Conservation (phyloP, 352 stramenopile species). For the Stramenopiles sp. region DNA sequence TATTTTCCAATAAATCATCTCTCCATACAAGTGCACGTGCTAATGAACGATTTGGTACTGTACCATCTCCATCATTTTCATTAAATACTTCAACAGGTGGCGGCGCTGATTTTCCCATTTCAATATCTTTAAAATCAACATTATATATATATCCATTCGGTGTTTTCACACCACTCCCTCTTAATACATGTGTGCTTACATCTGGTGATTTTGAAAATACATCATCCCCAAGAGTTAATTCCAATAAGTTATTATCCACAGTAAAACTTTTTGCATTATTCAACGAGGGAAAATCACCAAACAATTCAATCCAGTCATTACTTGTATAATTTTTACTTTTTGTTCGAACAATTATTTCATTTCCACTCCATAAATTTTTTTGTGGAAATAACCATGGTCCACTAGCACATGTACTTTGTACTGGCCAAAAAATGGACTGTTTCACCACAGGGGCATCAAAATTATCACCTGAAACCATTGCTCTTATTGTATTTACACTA, state of each 20-base stretch:
- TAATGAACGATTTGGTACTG: not conserved
- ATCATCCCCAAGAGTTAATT: not conserved
- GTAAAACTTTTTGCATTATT: not conserved
- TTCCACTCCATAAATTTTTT: not conserved
- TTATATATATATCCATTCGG: not conserved
- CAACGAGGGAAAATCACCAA: not conserved
- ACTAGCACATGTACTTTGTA: not conserved
- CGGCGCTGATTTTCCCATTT: not conserved
- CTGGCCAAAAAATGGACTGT: not conserved
- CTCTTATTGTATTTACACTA: not conserved
- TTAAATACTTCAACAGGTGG: not conserved
- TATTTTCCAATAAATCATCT: not conserved
- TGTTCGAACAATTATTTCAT: not conserved
- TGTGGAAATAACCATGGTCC: not conserved
- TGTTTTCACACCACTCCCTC: not conserved
- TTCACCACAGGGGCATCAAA: not conserved
- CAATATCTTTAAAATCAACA: not conserved
- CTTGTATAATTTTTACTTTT: not conserved
- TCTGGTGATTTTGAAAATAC: not conserved
- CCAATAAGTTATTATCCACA: not conserved
- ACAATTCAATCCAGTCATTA: not conserved
- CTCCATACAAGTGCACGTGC: not conserved
- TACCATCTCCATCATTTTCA: not conserved
- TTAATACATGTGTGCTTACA: not conserved
- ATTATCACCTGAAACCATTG: not conserved